phyloP scores from a whole-genome alignment of 805 yeast genomes.

The Starmera amethionina region DNA sequence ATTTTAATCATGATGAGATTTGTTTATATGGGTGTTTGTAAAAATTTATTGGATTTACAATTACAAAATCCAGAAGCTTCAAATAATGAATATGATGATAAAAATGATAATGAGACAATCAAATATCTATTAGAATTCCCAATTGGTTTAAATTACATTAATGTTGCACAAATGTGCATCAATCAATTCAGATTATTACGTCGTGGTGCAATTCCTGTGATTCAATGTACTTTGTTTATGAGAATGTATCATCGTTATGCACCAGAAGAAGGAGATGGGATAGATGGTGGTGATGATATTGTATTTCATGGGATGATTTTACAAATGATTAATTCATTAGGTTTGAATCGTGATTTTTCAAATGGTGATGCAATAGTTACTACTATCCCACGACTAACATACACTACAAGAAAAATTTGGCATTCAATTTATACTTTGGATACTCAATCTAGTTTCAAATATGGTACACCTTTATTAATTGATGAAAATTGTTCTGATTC shows the following conservation, averaged over 20 bases:
- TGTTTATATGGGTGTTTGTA: conserved; percentile 11
- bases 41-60: conserved; percentile 4
- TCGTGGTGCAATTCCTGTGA: conserved; percentile 37
- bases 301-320: conserved; percentile 38
- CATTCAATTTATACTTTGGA: conserved; percentile 37
- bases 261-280: conserved; percentile 51
- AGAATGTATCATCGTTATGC: conserved; percentile 39
- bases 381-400: conserved; percentile 22
- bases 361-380: conserved; percentile 17
- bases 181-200: conserved; percentile 43
- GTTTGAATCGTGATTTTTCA: conserved; percentile 47
- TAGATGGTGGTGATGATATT: conserved; percentile 40
- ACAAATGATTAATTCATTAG: conserved; percentile 49
- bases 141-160: conserved; percentile 32
- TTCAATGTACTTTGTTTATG: conserved; percentile 45
- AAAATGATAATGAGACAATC: conserved; percentile 13
- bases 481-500: conserved; percentile 39
- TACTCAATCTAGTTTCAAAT: conserved; percentile 30
- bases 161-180: conserved; percentile 44
- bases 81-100: neutral
- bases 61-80: conserved; percentile 8
- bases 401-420: conserved; percentile 54
- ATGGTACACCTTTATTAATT: conserved; percentile 38
- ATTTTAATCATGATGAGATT: conserved; percentile 14
- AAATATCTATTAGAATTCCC: conserved; percentile 35